Base-by-base conservation (phyloP, 345 rosid genomes). In the Dimocarpus longan region DNA sequence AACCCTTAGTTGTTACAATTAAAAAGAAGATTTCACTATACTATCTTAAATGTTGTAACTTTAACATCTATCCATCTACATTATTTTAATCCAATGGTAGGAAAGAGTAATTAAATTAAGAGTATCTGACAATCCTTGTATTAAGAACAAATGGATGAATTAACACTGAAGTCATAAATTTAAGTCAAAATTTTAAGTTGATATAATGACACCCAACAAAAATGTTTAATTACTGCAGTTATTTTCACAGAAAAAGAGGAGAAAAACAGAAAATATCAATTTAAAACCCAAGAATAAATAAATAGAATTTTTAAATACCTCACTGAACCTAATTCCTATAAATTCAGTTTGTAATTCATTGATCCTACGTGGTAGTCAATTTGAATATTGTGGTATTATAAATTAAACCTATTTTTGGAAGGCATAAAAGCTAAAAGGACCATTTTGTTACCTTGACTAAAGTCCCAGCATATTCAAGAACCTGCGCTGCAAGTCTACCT, bases 401-500 rank as follows among this genome's bases (percentile, higher is more conserved):
- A 77, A 57, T 10, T 10, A 54, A 52, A 54, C 26, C 43, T 12
- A 40, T 7, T 10, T 48, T 59, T 70, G 18, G 43, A 71, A 21
- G 62, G 67, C 28, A 46, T 66, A 39, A 52, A 63, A 28, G 48
- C 26, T 39, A 68, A 71, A 46, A 78, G 42, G 67, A 39, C 40
- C 11, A 4, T 28, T 64, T 28, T 39, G n/a, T 75, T 76, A 95
- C 98, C 95, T 93, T 91, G 81, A 95, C 93, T 59, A 93, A 86
- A 74, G 93, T 90, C 69, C 96, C 97, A 48, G 97, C 97, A 75
- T 89, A 92, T 18, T 86, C 84, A 37, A 93, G 94, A 85, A 93
- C 98, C 82, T 77, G 88, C 3, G 98, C 98, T 43, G 98, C 98
- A 79, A 95, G 98, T 82, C 82, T 91, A 65, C 98, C 98, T 11